A percentile compares a stretch with the other conserved stretches of the same genome.
Evolutionary conservation across 345 rosid species (phyloP).

Genomic region (Populus davidiana): DNA sequence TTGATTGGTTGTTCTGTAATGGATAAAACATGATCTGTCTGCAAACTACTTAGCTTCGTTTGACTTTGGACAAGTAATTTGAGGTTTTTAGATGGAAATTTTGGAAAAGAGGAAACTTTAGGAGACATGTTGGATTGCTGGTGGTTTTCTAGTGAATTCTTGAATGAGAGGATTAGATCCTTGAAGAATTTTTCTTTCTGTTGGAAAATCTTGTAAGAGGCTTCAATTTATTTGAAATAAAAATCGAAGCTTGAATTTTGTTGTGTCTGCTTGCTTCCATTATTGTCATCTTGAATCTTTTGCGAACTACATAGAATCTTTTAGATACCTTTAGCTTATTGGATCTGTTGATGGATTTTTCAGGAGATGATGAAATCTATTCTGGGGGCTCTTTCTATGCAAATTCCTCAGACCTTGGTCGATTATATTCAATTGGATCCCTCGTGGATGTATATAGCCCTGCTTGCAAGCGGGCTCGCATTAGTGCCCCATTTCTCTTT

Average conservation of each 20-base stretch:
- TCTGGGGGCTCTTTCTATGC: conserved; percentile 43
- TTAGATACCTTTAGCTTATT: conserved; percentile 14
- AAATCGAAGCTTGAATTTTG: neutral
- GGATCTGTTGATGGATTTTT: conserved; percentile 21
- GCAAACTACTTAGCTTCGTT: neutral
- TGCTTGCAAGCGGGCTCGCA: conserved; percentile 63
- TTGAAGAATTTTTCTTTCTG: neutral
- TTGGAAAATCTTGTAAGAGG: neutral
- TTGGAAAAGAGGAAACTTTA: neutral
- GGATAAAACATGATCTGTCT: neutral
- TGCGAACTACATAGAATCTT: neutral
- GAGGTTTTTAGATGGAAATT: neutral
- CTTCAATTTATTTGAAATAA: neutral
- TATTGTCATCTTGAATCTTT: neutral
- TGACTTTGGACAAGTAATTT: neutral
- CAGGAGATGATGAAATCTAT: conserved; percentile 67
- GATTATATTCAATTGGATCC: conserved; percentile 41
- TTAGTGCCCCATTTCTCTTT: conserved; percentile 32
- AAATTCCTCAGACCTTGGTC: conserved; percentile 40
- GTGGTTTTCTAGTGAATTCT: neutral
- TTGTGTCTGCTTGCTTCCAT: neutral
- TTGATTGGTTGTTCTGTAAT: neutral
- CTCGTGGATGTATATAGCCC: conserved; percentile 46
- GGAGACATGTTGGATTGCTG: neutral
- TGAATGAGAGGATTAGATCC: neutral